These are phyloP conservation scores for Petasospora rhodanensis DNA, from an alignment of 1,139 yeast species.

Conservation along the genomic window DNA sequence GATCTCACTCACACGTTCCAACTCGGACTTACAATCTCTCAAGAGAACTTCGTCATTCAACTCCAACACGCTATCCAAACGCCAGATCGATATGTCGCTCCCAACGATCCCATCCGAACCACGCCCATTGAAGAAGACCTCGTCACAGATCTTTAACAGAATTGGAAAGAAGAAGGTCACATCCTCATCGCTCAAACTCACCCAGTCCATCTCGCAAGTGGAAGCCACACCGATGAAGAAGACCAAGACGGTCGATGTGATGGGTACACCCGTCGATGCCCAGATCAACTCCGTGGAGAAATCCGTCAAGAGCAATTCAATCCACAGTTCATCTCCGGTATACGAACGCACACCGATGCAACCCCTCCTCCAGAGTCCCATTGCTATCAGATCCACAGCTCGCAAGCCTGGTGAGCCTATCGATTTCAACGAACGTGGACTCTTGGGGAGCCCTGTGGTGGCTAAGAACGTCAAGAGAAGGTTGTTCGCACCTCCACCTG, in stretches of 20 bases:
- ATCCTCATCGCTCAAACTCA: constrained; percentile 8
- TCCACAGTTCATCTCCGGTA: constrained; percentile 15
- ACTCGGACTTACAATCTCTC: constrained; percentile 24
- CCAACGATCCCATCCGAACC: constrained; percentile 10
- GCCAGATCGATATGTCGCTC: constrained; percentile 45
- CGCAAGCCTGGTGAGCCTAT: constrained; percentile 20
- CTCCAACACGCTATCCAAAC: constrained; percentile 38
- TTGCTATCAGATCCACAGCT: constrained; percentile 15
- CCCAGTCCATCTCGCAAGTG: constrained; percentile 28
- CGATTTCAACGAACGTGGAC: constrained; percentile 10
- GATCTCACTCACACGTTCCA: constrained; percentile 34
- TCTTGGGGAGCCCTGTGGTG: constrained; percentile 11
- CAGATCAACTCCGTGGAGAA: constrained; percentile 5
- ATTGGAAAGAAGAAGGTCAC: constrained; percentile 22
- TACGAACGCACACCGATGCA: constrained; percentile 11
- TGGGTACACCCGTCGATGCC: constrained; percentile 16
- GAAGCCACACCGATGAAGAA: constrained; percentile 31
- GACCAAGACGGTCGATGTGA: constrained; percentile 13
- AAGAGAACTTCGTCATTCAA: constrained; percentile 30
- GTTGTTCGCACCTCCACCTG: constrained; percentile 23
- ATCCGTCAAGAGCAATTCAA: constrained; percentile 4
- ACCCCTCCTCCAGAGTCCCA: constrained; percentile 17
- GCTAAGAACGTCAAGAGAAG: constrained; percentile 30
- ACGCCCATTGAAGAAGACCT: constrained; percentile 7
- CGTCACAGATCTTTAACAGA: constrained; percentile 21